Evolutionary conservation across 495 filamentous ascomycete species (phyloP), one percentile per base, ranked within the genome.

Genomic region (Penicillium verhagenii): DNA sequence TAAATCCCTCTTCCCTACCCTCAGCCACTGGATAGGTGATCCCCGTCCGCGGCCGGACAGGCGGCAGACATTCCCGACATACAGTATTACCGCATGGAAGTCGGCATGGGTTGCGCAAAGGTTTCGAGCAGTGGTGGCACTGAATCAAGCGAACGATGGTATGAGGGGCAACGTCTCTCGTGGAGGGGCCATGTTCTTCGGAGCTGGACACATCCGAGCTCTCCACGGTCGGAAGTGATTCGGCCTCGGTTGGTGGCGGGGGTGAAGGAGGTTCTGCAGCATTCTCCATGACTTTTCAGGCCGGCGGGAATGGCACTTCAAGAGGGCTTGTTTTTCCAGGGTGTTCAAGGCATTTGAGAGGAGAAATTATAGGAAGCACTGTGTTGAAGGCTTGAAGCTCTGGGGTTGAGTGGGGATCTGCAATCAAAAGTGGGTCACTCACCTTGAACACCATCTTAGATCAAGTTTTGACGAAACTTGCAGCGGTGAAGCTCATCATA

Each of bases 31-130:
- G 90, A 71, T 91, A 96, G 10, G 89, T 84, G 39, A 95, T 86
- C 53, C 88, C 82, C 52, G 73, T 73, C 23, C 90, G 79, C 19
- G 69, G 60, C 57, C 83, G 81, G 5, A 82, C 61, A 26, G 79
- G 67, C 6, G 92, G 92, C 2, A 96, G 72, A 70, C 92, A 97
- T 16, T 63, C 64, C 54, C 81, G 83, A 71, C 92, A 97, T 6
- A 96, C 59, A 6, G 86, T 82, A 65, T 88, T 83, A 3, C 92
- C 92, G 64, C 92, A 97, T 2, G 92, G 92, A 16, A 97, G 73
- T 4, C 89, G 89, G 39, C 89, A 74, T 11, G 92, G 91, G 0
- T 79, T 74, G 25, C 70, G 77, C 3, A 93, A 73, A 2, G 87
- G 89, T 13, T 71, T 73, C 10, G 87, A 89, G 66, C 92, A 96